Evolutionary conservation across 345 rosid species (phyloP).

Genomic region (Melastoma malabathricum): DNA sequence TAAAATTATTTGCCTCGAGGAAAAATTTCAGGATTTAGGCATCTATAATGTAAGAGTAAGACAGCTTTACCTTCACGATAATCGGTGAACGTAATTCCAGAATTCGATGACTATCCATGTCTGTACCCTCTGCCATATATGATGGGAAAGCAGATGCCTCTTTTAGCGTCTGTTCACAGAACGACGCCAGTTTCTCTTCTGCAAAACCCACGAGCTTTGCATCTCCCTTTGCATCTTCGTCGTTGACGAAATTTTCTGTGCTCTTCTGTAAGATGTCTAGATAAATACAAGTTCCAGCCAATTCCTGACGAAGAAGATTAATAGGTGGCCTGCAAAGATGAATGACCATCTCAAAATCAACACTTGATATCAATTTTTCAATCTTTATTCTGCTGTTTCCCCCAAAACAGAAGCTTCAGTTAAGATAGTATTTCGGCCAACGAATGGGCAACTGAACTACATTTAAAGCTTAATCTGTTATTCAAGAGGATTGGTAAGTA

Average conservation of each 20-base stretch:
- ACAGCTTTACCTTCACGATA: conserved; percentile 61
- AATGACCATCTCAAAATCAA: background rate
- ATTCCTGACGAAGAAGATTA: conserved; percentile 92
- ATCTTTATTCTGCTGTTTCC: background rate
- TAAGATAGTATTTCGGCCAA: no score
- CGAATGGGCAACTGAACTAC: no score
- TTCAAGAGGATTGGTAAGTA: background rate
- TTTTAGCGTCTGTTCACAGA: conserved; percentile 77
- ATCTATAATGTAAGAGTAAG: background rate
- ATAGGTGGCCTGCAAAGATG: conserved; percentile 65
- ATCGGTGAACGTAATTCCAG: conserved; percentile 83
- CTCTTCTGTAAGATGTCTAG: conserved; percentile 81
- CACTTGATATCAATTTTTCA: background rate
- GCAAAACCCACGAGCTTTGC: conserved; percentile 56
- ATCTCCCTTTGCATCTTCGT: conserved; percentile 22
- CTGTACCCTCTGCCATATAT: conserved; percentile 53
- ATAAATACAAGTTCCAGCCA: conserved; percentile 73
- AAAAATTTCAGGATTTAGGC: background rate
- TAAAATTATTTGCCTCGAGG: background rate
- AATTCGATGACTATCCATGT: conserved; percentile 79
- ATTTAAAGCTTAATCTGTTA: background rate
- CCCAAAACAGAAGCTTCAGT: no score
- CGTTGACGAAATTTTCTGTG: conserved; percentile 22
- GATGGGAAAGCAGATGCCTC: conserved; percentile 83
- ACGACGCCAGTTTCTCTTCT: conserved; percentile 71